Base-by-base conservation (phyloP, 1,284 basidiomycete species). In the Rhodotorula sp. region DNA sequence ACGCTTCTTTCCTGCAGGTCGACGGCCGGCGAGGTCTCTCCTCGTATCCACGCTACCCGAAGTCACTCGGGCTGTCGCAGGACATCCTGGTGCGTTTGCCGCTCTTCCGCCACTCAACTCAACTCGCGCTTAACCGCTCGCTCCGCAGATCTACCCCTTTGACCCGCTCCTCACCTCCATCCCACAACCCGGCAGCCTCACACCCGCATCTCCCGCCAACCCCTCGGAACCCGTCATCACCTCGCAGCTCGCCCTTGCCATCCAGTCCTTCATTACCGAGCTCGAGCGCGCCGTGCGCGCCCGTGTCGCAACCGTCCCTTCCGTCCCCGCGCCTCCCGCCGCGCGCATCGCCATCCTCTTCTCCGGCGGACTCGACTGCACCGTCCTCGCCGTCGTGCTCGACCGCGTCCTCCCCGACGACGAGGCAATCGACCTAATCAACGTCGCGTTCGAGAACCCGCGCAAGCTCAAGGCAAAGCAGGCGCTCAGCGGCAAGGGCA, bases 371-470 rank as follows among this genome's bases (percentile, higher is more conserved):
- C 91, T 99, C 46, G 96, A 99, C 80, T 98, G 90, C 27, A 90
- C 94, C 0, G 84, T 93, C 36, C 79, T 98, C 2, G 89, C 94
- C 0, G 89, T 87, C 74, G 83, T 98, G 0, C 90, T 92, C 0
- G 87, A 95, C 78, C 92, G 91, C 65, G 87, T 90, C 78, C 79
- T 93, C 37, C 88, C 91, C 4, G 67, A 82, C 12, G 84, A 85
- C 51, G 91, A 94, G 80, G 89, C 93, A 0, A 94, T 99, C 66
- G 96, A 99, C 78, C 83, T 99, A 1, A 83, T 99, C 34, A 99
- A 98, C 78, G 94, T 99, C 7, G 93, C 92, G 0, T 99, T 99
- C 77, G 92, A 97, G 80, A 97, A 97, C 79, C 92, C 93, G 19
- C 87, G 91, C 7, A 89, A 55, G 78, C 79, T 54, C 81, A 44